A percentile compares a stretch with the other conserved stretches of the same genome.
These are phyloP conservation scores for Monosporascus sp. DNA, from an alignment of 2,329 filamentous ascomycete species.

Conservation along the genomic window DNA sequence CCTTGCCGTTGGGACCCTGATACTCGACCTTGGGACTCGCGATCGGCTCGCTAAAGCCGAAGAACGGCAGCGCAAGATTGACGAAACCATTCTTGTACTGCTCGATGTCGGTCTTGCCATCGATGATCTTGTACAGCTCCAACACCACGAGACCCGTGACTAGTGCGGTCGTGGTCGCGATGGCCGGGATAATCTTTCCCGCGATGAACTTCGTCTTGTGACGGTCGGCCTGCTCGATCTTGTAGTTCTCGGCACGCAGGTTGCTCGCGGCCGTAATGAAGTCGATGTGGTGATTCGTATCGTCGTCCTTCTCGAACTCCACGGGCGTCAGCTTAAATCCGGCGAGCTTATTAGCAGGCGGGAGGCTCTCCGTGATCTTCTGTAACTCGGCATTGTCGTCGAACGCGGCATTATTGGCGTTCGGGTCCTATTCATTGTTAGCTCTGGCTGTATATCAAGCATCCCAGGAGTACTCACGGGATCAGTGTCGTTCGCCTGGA, in stretches of 20 bases:
- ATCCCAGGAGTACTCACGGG: conserved; percentile 49
- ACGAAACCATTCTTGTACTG: conserved; percentile 99
- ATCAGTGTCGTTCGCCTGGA: conserved; percentile 92
- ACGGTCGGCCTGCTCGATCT: conserved; percentile 84
- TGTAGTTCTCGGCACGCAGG: conserved; percentile 95
- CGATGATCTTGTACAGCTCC: conserved; percentile 93
- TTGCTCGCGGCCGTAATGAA: conserved; percentile 98
- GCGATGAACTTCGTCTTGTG: conserved; percentile 99
- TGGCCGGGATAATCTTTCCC: conserved; percentile 98
- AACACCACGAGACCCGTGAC: conserved; percentile 90
- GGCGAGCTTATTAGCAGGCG: conserved; percentile 71
- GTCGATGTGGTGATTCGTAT: conserved; percentile 96
- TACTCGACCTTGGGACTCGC: conserved; percentile 90
- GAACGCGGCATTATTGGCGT: conserved; percentile 47
- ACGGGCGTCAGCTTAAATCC: conserved; percentile 88
- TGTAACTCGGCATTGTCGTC: conserved; percentile 75
- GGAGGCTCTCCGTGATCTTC: conserved; percentile 66
- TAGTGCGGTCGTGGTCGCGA: conserved; percentile 92
- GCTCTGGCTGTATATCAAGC: conserved; percentile 1
- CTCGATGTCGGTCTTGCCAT: conserved; percentile 93
- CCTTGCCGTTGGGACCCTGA: conserved; percentile 69
- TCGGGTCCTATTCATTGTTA: conserved; percentile 61
- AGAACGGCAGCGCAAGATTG: conserved; percentile 94
- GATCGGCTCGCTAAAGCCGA: conserved; percentile 96
- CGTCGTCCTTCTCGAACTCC: conserved; percentile 98